Evolutionary conservation across 768 basidiomycete genomes (phyloP), one percentile per base, ranked within the genome.

Genomic region (Mycena rosella): DNA sequence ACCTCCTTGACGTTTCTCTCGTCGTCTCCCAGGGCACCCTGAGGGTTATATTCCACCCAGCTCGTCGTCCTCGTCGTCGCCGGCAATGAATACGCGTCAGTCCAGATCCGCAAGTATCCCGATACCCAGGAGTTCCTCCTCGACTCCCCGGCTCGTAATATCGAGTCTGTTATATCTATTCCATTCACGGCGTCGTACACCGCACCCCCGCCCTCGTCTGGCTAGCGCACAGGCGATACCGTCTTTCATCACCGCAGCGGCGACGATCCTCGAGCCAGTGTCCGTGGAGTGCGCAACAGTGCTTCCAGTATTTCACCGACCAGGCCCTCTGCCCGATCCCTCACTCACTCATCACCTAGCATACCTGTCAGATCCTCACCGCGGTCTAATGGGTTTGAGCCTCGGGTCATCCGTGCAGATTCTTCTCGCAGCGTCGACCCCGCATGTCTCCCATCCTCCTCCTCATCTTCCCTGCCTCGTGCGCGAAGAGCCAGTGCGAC

Each of bases 61-160:
- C n/a, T 29, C 8, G 44, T 18, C 24, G 22, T 27, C 54, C 52
- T 30, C 30, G 36, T 36, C 59, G 27, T 27, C 20, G 36, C 44
- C 65, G 60, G 57, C 60, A 68, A 89, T 87, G 85, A 81, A 84
- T 34, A 77, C 78, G 17, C 81, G 90, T 63, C 85, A 87, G 47
- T 81, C 87, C 15, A 86, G 91, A 74, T 88, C 90, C 0, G 83
- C 90, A 26, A 92, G 86, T 74, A 90, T 92, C 74, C 89, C 91
- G 44, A 87, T 91, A 63, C 88, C 88, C n/a, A 82, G 85, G 59
- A 83, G 77, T 66, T 75, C 82, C 26, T 77, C 82, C 34, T 79
- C 84, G 24, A 79, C 81, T 81, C 85, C 7, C 82, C 87, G 42
- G 77, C 84, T 71, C 84, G 89, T 65, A 88, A 88, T 67, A 87